phyloP scores from a whole-genome alignment of 1,139 yeast genomes.

The Candida glucosophila region DNA sequence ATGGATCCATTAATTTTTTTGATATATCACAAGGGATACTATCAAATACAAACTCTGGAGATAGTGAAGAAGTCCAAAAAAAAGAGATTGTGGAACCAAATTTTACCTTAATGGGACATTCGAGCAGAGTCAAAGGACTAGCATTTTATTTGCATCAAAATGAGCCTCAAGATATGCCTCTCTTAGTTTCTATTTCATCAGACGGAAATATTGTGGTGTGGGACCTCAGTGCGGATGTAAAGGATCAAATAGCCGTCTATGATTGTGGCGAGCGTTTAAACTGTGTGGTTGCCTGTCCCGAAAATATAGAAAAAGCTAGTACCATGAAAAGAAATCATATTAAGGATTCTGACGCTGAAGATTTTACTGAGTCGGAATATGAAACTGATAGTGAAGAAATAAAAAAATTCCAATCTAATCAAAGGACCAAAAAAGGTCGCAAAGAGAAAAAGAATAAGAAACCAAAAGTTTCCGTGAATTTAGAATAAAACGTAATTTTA shows the following conservation, averaged over 20 bases:
- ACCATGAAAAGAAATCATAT: conserved; percentile 62
- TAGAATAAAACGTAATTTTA: no score
- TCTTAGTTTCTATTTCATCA: conserved; percentile 75
- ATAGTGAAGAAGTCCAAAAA: conserved; percentile 19
- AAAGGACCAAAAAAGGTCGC: conserved; percentile 34
- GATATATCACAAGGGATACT: conserved; percentile 24
- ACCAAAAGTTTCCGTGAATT: conserved; percentile 45
- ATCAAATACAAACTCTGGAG: conserved; percentile 15
- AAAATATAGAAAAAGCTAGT: conserved; percentile 62
- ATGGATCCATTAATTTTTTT: conserved; percentile 64
- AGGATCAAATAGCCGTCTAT: conserved; percentile 84
- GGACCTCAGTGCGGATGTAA: conserved; percentile 45
- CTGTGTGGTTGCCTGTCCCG: conserved; percentile 75
- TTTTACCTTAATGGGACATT: conserved; percentile 67
- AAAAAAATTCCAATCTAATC: conserved; percentile 34
- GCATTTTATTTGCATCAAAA: conserved; percentile 38
- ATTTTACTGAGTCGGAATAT: conserved; percentile 55
- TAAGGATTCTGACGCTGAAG: conserved; percentile 22
- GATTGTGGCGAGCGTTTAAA: conserved; percentile 90
- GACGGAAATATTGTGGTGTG: conserved; percentile 92
- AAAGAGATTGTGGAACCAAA: conserved; percentile 33
- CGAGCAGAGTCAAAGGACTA: conserved; percentile 77
- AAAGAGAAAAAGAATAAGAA: conserved; percentile 21
- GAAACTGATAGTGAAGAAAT: conserved; percentile 56
- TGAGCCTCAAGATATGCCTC: conserved; percentile 30